A percentile compares a stretch with the other conserved stretches of the same genome.
These are phyloP conservation scores for Candida dajiaensis DNA, from an alignment of 805 yeast genomes.

Conservation along the genomic window DNA sequence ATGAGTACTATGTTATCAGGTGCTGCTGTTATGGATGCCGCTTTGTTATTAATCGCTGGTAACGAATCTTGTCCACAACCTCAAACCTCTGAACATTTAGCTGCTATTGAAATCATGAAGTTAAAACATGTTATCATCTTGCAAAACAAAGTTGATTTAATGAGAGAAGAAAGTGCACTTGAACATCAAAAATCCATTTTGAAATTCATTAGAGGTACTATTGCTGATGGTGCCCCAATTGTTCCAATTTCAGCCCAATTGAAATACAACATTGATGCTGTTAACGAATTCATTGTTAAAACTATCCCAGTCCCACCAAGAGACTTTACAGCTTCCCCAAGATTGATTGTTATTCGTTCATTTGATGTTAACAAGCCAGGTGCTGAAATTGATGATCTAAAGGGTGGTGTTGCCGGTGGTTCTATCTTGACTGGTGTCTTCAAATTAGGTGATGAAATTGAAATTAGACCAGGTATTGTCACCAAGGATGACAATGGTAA, in stretches of 20 bases:
- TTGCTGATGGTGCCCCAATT: conserved; percentile 98
- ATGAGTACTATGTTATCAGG: conserved; percentile 99
- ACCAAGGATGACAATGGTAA: conserved; percentile 85
- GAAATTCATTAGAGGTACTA: conserved; percentile 92
- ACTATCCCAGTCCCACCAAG: conserved; percentile 94
- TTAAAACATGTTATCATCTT: conserved; percentile 92
- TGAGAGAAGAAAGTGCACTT: conserved; percentile 94
- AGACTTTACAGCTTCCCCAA: conserved; percentile 90
- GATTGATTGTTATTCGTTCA: conserved; percentile 94
- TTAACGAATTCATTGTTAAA: conserved; percentile 91
- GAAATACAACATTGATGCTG: conserved; percentile 98
- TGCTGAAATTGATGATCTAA: conserved; percentile 90
- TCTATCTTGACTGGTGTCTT: conserved; percentile 95
- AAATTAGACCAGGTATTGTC: conserved; percentile 98
- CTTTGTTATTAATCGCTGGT: conserved; percentile 91
- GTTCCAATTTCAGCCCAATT: conserved; percentile 98
- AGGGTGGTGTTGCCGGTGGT: conserved; percentile 99
- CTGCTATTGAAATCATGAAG: conserved; percentile 99
- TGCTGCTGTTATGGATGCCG: conserved; percentile 99
- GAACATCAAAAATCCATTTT: conserved; percentile 93
- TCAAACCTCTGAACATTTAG: conserved; percentile 97
- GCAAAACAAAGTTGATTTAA: conserved; percentile 97
- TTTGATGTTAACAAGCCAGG: conserved; percentile 99
- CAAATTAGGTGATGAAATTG: conserved; percentile 96
- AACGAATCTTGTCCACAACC: conserved; percentile 99